Percentiles rank a stretch among this genome's conserved stretches.
Conservation (phyloP, 768 basidiomycete genomes). For the Auricularia auricula-judae region DNA sequence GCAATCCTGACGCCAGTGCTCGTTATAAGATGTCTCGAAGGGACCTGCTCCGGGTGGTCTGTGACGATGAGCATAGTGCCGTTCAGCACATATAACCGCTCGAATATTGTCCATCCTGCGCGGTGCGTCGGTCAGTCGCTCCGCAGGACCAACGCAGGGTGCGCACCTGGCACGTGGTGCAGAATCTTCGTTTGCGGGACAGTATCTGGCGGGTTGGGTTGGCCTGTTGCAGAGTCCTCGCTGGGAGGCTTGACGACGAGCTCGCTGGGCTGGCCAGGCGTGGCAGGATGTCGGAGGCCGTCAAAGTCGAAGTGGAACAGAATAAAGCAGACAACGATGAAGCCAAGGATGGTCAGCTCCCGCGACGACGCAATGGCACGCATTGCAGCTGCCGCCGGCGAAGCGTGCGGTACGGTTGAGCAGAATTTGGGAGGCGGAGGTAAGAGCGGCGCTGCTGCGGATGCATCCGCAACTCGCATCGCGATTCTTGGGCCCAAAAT, state of each 20-base stretch:
- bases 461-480: too few relatives aligned
- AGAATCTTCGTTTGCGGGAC: conserved; percentile 56
- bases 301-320: not conserved
- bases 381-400: not conserved
- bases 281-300: not conserved
- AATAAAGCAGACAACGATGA: not conserved
- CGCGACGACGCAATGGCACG: not conserved
- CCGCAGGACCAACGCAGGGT: not conserved
- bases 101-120: conserved; percentile 84
- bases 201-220: too few relatives aligned
- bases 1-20: conserved; percentile 55
- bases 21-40: conserved; percentile 55
- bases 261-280: not conserved
- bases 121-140: not conserved
- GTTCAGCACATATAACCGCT: conserved; percentile 70
- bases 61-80: conserved; percentile 77
- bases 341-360: not conserved
- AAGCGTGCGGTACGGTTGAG: not conserved
- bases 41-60: conserved; percentile 54
- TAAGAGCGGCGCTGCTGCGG: too few relatives aligned
- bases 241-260: not conserved
- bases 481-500: too few relatives aligned
- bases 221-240: too few relatives aligned
- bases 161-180: conserved; percentile 64
- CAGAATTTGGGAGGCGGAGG: not conserved